A percentile compares a stretch with the other conserved stretches of the same genome.
Conservation (phyloP, 2,329 filamentous ascomycete species). For the Verticillium nonalfalfae region DNA sequence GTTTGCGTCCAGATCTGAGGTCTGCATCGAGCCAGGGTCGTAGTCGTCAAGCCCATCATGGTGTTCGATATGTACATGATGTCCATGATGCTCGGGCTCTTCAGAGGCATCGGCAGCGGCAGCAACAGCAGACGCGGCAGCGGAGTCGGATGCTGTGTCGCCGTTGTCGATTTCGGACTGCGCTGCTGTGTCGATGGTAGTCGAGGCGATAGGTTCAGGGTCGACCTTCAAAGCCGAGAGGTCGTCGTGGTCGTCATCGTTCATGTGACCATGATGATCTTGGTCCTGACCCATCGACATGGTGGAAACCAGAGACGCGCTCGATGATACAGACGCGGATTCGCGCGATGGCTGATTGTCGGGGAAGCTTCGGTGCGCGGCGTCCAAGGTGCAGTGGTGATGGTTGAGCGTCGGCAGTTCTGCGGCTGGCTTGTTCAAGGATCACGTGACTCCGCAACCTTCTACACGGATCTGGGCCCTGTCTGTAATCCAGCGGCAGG, state of each 20-base stretch:
- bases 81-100: neutral
- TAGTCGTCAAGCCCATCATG: neutral
- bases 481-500: neutral
- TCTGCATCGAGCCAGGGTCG: neutral
- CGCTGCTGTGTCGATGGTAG: neutral
- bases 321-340: conserved; percentile 8
- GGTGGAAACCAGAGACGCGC: neutral
- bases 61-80: neutral
- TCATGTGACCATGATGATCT: neutral
- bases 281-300: neutral
- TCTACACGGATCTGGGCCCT: neutral
- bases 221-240: neutral
- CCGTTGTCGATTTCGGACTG: neutral
- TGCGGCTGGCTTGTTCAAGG: neutral
- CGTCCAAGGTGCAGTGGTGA: neutral
- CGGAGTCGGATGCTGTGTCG: neutral
- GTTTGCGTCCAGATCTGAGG: neutral
- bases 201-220: neutral
- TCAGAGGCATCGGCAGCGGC: neutral
- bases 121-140: neutral
- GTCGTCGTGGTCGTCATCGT: neutral
- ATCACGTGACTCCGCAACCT: neutral
- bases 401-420: neutral
- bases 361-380: conserved; percentile 30
- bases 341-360: conserved; percentile 33